Conservation (phyloP, 768 basidiomycete species). For the Rickenella mellea region DNA sequence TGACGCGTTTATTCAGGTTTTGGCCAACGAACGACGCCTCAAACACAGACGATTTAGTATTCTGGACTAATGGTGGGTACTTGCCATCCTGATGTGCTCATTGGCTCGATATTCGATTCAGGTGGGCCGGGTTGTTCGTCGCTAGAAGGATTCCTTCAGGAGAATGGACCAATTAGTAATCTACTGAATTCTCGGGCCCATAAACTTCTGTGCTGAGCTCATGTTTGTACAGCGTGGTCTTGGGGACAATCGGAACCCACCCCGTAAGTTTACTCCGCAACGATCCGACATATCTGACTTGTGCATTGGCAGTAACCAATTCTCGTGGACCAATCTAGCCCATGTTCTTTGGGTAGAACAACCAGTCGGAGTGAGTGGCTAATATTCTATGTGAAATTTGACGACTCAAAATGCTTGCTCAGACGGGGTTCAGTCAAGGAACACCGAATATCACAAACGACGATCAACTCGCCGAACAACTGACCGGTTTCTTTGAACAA, state of each 20-base stretch:
- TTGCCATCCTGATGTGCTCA: neutral
- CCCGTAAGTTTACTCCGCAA: conserved; percentile 5
- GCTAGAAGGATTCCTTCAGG: conserved; percentile 63
- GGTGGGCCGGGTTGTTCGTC: conserved; percentile 76
- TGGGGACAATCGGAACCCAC: conserved; percentile 55
- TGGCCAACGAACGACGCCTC: conserved; percentile 23
- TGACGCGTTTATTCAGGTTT: conserved; percentile 12
- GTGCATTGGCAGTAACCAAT: conserved; percentile 31
- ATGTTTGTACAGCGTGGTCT: conserved; percentile 59
- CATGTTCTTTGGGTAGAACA: conserved; percentile 71
- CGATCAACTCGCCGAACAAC: conserved; percentile 44
- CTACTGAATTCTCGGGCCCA: neutral
- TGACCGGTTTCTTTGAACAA: conserved; percentile 59
- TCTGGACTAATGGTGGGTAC: conserved; percentile 26
- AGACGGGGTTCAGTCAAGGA: conserved; percentile 67
- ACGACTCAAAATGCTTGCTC: neutral
- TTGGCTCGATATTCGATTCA: neutral
- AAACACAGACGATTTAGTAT: conserved; percentile 18
- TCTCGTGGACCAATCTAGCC: conserved; percentile 74
- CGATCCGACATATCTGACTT: neutral
- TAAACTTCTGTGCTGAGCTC: neutral
- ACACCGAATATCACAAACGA: conserved; percentile 51
- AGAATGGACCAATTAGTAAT: conserved; percentile 42
- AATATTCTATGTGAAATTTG: neutral
- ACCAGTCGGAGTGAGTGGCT: conserved; percentile 41